Conservation (phyloP, 2,329 filamentous ascomycete species). For the Huntiella omanensis region DNA sequence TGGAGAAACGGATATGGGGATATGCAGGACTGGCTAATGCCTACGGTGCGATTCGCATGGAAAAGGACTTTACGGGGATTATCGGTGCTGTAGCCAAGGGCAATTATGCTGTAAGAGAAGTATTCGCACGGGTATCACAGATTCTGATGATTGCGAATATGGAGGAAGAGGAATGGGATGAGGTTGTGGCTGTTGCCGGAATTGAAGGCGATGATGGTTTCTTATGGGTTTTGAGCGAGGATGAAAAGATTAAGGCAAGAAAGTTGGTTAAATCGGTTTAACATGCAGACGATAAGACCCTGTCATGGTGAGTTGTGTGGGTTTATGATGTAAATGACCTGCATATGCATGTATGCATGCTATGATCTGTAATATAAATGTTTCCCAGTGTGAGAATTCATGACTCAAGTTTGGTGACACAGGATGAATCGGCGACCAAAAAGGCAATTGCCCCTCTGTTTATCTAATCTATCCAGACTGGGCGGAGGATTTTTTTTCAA, state of each 20-base stretch:
- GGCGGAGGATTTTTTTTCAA: background rate
- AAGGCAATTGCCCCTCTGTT: slow-evolving; percentile 6
- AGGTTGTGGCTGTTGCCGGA: slow-evolving; percentile 28
- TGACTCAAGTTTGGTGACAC: too few relatives aligned
- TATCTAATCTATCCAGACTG: slow-evolving; percentile 2
- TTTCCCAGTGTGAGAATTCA: background rate
- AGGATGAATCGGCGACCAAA: too few relatives aligned
- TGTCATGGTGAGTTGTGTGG: background rate
- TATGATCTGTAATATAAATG: background rate
- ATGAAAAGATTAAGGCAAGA: slow-evolving; percentile 57
- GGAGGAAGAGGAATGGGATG: slow-evolving; percentile 92
- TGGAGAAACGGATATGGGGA: slow-evolving; percentile 76
- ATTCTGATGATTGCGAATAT: slow-evolving; percentile 77
- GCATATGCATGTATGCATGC: background rate
- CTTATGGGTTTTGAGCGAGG: slow-evolving; percentile 50
- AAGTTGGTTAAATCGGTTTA: slow-evolving; percentile 33
- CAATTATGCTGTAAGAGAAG: slow-evolving; percentile 59
- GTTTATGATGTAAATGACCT: background rate
- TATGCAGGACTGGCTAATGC: slow-evolving; percentile 64
- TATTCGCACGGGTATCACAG: slow-evolving; percentile 59
- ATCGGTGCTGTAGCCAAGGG: slow-evolving; percentile 48
- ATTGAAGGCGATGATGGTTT: slow-evolving; percentile 36
- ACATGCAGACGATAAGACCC: background rate
- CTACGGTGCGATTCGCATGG: slow-evolving; percentile 63
- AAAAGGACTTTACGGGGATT: slow-evolving; percentile 65